Evolutionary conservation across 1,139 yeast genomes (phyloP).

Genomic region (Arxiozyma bovina): DNA sequence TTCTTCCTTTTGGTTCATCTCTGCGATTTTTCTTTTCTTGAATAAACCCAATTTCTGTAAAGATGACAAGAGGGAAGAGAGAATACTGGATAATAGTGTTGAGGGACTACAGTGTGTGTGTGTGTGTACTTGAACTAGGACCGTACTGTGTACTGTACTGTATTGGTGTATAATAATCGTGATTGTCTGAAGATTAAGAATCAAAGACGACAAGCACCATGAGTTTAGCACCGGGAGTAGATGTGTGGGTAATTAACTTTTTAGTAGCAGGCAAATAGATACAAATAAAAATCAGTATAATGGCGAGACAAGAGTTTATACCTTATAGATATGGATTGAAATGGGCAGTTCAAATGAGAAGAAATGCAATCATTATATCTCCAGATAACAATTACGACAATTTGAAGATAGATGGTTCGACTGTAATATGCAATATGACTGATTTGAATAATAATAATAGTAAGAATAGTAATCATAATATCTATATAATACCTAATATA

Average conservation of each 20-base stretch:
- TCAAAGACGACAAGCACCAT: too few species aligned
- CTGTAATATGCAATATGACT: not conserved
- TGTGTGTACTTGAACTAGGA: too few species aligned
- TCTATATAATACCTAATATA: constrained; percentile 13
- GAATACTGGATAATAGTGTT: too few species aligned
- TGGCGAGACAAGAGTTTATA: not conserved
- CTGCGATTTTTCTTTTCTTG: too few species aligned
- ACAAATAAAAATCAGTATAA: too few species aligned
- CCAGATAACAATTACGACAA: not conserved
- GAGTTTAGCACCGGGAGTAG: not conserved
- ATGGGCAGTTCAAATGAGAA: not conserved
- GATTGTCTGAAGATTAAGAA: too few species aligned
- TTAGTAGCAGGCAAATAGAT: not conserved
- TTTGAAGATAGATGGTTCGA: not conserved
- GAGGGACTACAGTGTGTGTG: too few species aligned
- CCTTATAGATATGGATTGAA: not conserved
- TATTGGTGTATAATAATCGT: too few species aligned
- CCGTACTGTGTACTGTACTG: too few species aligned
- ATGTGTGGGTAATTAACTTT: not conserved
- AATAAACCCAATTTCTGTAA: not conserved
- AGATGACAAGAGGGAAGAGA: not conserved
- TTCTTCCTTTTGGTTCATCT: too few species aligned
- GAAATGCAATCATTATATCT: not conserved
- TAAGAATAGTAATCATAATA: not conserved
- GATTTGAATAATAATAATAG: not conserved